Base-by-base conservation (phyloP, 2,329 filamentous ascomycete species). In the Fusarium sterilihyphosum region DNA sequence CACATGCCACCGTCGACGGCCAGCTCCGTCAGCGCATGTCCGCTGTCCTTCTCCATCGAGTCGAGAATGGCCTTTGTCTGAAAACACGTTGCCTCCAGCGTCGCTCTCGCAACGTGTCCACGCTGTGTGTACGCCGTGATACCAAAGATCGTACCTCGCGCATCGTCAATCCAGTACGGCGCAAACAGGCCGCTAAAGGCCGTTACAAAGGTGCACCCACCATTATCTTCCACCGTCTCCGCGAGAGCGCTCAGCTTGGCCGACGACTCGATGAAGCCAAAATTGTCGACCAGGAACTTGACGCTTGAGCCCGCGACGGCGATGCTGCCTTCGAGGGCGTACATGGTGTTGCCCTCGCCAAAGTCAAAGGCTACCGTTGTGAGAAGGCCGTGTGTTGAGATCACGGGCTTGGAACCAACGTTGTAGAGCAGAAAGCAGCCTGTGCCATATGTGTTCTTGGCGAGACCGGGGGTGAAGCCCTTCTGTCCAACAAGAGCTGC, bases 401-500 rank as follows among this genome's bases (percentile, higher is more conserved):
- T 91, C 63, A 95, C 93, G 9, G 93, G 93, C 83, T 94, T 92
- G 31, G 91, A 87, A 31, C 94, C 94, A 20, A 95, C 92, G 79
- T 96, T 95, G 84, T 95, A 95, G 12, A 96, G 89, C 74, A 96
- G 84, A 85, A 96, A 96, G 82, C 93, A 95, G 29, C 94, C 94
- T 2, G 94, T 96, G 46, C 94, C 94, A 80, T 96, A 96, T 2
- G 94, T 96, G 82, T 96, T 96, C 86, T 96, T 96, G 57, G 93
- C 94, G 64, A 89, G 87, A 63, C 94, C 94, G 14, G 93, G 91
- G 5, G 87, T 88, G 82, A 96, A 96, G 5, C 91, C 93, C 80
- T 92, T 92, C 79, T 95, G 93, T 31, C 94, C 94, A 35, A 96
- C 93, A 50, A 96, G 84, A 9, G 93, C 94, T 17, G 93, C 92